Evolutionary conservation across 2,329 filamentous ascomycete species (phyloP).

Genomic region (Apiospora kogelbergensis): DNA sequence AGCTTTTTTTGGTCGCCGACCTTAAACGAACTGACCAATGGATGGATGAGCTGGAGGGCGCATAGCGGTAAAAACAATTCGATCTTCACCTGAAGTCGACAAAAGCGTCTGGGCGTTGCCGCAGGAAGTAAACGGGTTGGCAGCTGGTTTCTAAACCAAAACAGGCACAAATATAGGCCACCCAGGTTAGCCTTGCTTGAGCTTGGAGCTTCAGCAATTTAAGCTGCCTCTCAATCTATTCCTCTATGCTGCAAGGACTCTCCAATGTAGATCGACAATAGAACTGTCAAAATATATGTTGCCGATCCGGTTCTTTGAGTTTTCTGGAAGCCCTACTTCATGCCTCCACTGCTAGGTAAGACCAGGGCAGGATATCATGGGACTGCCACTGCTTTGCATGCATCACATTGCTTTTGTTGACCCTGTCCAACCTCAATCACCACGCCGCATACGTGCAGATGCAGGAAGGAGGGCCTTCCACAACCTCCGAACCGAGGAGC

Average conservation of each 20-base stretch:
- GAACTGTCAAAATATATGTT: neutral
- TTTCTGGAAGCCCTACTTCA: neutral
- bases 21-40: neutral
- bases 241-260: neutral
- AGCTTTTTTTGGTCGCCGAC: conserved; percentile 2
- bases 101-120: neutral
- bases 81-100: neutral
- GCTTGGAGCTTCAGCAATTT: neutral
- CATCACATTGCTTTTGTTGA: neutral
- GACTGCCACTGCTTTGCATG: neutral
- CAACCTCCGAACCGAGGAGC: neutral
- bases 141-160: neutral
- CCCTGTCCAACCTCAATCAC: neutral
- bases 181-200: neutral
- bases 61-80: neutral
- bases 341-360: neutral
- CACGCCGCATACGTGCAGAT: neutral
- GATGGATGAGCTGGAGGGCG: neutral
- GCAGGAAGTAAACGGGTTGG: neutral
- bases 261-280: neutral
- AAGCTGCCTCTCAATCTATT: neutral
- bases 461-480: neutral
- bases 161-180: neutral
- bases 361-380: neutral
- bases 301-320: neutral